Base-by-base conservation (phyloP, 1,139 yeast genomes). In the Nakaseomyces sp. region DNA sequence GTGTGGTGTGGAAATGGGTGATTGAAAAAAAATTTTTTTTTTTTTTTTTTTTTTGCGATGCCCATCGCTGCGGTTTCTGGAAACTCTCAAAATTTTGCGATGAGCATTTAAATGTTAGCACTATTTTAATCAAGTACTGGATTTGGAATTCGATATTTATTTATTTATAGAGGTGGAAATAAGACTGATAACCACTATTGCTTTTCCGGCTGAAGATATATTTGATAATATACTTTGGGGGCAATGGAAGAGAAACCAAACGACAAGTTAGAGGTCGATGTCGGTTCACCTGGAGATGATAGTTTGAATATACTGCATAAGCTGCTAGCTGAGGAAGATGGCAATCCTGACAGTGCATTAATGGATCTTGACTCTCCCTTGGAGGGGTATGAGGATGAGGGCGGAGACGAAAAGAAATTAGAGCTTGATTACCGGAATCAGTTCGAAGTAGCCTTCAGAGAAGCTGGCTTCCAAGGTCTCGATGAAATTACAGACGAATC, bases 341-440 rank as follows among this genome's bases (percentile, higher is more conserved):
- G n/a, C 3, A 22, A 20, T 35, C 18, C 6, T n/a, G 28, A 20
- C 6, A 35, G 12, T 35, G 9, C 38, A 4, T 16, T 35, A 22
- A 20, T 22, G 18, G 38, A 35, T 35, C n/a, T 35, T 17, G 38
- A 22, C 6, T 20, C 28, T 13, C 38, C 38, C 10, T 22, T 22
- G 6, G 38, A 13, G 8, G 18, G 19, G 4, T 35, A 9, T 7
- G 38, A 20, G n/a, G 13, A 20, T 20, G 28, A 35, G 6, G 28
- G 22, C n/a, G 26, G 22, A 2, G 28, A 35, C 8, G 26, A 9
- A 10, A 22, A 22, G 18, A 22, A 35, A 22, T 15, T 35, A 20
- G 38, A 35, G n/a, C 26, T 20, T 20, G 38, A 35, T 35, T 35
- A 35, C 38, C 38, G 38, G 38, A 35, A 35, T 35, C 38, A 35